Conservation (phyloP, 345 rosid genomes). For the Cardamine resedifolia region DNA sequence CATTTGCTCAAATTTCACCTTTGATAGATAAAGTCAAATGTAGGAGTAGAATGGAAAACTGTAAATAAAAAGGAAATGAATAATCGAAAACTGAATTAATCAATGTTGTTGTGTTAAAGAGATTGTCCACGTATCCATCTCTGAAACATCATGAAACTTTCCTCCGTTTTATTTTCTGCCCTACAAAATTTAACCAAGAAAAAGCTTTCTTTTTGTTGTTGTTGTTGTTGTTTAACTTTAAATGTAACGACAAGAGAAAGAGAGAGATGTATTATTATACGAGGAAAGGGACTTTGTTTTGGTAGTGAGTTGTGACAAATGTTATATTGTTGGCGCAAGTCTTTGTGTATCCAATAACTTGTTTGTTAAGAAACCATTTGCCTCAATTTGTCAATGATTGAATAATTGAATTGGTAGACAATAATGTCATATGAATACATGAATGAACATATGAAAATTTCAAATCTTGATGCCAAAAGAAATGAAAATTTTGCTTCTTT, state of each 20-base stretch:
- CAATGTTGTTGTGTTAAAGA: not conserved
- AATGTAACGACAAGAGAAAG: not conserved
- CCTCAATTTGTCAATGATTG: not conserved
- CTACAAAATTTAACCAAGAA: not conserved
- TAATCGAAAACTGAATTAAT: not conserved
- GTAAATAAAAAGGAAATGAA: not conserved
- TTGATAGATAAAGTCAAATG: not conserved
- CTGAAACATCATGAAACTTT: not conserved
- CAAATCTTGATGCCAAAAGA: not conserved
- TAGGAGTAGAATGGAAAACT: not conserved
- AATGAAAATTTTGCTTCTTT: not conserved
- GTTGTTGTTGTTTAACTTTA: not conserved
- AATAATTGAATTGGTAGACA: not conserved
- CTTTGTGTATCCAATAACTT: not conserved
- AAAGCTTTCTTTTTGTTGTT: not conserved
- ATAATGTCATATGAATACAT: not conserved
- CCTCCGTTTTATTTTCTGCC: not conserved
- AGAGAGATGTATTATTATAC: not conserved
- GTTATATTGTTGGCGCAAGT: not conserved
- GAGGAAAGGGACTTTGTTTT: not conserved
- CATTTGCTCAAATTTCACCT: not conserved
- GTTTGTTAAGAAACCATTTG: not conserved
- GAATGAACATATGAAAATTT: not conserved
- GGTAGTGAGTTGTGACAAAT: not conserved
- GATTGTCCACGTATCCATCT: not conserved